These are phyloP conservation scores for Linum trigynum DNA, from an alignment of 345 rosid species.

Conservation along the genomic window DNA sequence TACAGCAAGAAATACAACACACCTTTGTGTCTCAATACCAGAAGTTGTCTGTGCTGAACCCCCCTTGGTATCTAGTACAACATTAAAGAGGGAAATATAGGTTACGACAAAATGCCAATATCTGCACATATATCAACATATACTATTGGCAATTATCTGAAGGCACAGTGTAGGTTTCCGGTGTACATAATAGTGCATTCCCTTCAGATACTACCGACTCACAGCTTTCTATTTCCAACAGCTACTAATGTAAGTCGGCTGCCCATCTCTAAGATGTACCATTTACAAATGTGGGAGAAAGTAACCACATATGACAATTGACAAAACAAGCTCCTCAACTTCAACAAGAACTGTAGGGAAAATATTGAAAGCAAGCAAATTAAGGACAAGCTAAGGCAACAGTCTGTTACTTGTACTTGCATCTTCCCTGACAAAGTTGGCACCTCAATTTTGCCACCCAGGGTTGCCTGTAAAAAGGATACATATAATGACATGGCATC, in stretches of 20 bases:
- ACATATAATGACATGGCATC: constrained; percentile 7
- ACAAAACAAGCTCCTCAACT: neutral
- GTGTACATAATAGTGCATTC: neutral
- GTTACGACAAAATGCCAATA: constrained; percentile 2
- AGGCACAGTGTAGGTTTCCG: neutral
- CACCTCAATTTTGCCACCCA: constrained; percentile 77
- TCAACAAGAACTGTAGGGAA: neutral
- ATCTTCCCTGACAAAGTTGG: constrained; percentile 67
- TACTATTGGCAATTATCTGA: neutral
- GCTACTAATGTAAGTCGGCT: neutral
- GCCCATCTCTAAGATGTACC: neutral
- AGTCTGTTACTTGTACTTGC: constrained; percentile 46
- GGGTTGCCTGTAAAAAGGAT: constrained; percentile 56
- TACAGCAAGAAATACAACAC: constrained; percentile 11
- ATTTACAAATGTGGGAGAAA: neutral
- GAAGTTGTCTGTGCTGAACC: constrained; percentile 69
- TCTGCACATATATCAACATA: neutral
- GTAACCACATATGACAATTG: neutral
- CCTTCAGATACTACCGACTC: neutral
- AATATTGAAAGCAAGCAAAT: neutral
- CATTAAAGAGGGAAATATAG: constrained; percentile 18
- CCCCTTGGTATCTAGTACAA: constrained; percentile 74
- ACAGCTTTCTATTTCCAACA: neutral
- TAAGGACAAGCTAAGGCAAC: constrained; percentile 6
- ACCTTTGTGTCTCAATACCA: constrained; percentile 83